Evolutionary conservation across 768 basidiomycete genomes (phyloP).

Genomic region (Naganishia vishniacii): DNA sequence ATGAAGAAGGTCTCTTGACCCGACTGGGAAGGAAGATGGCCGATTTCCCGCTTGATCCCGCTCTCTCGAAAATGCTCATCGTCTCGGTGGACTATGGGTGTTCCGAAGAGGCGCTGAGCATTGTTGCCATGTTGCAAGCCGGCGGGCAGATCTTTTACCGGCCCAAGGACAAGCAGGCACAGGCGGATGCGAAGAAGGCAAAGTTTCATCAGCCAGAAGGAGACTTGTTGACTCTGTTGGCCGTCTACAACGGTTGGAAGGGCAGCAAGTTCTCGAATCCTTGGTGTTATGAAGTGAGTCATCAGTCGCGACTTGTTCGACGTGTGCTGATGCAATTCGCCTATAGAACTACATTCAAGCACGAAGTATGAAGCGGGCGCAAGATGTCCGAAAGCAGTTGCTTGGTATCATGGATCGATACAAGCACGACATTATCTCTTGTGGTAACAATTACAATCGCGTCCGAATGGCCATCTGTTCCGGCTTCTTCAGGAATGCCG

Average conservation of each 20-base stretch:
- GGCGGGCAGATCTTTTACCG: constrained; percentile 90
- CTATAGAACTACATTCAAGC: constrained; percentile 85
- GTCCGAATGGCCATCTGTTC: constrained; percentile 66
- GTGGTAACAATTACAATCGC: constrained; percentile 79
- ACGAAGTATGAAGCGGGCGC: constrained; percentile 90
- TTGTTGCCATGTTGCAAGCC: constrained; percentile 95
- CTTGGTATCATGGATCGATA: constrained; percentile 99
- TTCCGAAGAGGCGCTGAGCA: constrained; percentile 93
- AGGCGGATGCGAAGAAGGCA: constrained; percentile 98
- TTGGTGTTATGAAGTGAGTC: constrained; percentile 78
- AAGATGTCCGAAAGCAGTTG: constrained; percentile 95
- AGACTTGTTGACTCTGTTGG: constrained; percentile 62
- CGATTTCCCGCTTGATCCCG: constrained; percentile 97
- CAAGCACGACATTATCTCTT: constrained; percentile 88
- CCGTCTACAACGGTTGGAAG: constrained; percentile 99
- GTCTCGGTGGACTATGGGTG: constrained; percentile 95
- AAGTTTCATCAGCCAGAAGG: constrained; percentile 99
- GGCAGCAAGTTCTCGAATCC: constrained; percentile 91
- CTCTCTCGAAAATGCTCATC: constrained; percentile 94
- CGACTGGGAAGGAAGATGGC: constrained; percentile 97
- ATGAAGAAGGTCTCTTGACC: constrained; percentile 92
- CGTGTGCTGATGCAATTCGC: background rate
- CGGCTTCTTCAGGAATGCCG: constrained; percentile 91
- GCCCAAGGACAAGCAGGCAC: constrained; percentile 98
- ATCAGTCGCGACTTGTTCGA: background rate